Conservation (phyloP, 148 eudicot species). For the Vaccinium vitisidaea region DNA sequence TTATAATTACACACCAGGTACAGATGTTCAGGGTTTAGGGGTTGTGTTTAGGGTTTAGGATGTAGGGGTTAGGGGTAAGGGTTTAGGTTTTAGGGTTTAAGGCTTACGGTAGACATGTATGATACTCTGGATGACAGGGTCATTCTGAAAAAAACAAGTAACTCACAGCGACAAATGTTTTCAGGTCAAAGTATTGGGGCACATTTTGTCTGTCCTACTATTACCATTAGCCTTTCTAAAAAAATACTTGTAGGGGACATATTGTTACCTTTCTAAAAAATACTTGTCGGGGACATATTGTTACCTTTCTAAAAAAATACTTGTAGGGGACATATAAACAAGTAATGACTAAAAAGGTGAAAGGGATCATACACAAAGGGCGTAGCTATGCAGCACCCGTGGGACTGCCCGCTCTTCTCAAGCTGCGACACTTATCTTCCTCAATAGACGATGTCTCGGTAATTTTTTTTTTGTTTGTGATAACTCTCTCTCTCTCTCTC, state of each 20-base stretch:
- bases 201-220: neutral
- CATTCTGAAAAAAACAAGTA: neutral
- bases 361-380: neutral
- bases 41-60: neutral
- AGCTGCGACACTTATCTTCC: neutral
- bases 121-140: neutral
- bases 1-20: neutral
- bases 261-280: neutral
- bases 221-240: neutral
- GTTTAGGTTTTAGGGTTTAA: neutral
- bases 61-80: neutral
- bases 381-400: neutral
- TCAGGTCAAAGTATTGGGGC: neutral
- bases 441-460: neutral
- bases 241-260: conserved; percentile 1
- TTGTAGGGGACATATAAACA: neutral
- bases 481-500: neutral
- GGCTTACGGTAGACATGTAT: neutral
- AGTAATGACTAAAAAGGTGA: neutral
- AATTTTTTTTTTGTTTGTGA: no score
- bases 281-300: neutral
- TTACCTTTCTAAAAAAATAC: neutral
- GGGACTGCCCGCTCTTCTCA: conserved; percentile 4
- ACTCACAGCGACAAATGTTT: neutral
- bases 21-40: neutral